These are phyloP conservation scores for Hyparrhenia diplandra DNA, from an alignment of 176 grass and related monocot species.

Conservation along the genomic window DNA sequence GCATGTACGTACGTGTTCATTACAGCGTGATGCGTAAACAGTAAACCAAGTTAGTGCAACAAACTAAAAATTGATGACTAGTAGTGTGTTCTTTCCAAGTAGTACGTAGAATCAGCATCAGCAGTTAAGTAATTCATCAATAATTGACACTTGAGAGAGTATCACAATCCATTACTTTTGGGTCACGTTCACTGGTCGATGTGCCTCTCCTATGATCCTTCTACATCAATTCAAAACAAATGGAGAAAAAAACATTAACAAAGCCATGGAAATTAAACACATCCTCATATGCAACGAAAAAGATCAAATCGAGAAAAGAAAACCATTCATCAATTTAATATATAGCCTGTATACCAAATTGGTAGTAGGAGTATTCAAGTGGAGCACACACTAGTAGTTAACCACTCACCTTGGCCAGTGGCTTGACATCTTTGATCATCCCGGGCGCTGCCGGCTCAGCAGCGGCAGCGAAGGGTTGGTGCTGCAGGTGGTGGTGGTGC, in stretches of 20 bases:
- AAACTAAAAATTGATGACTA: not conserved
- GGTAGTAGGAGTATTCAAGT: no score
- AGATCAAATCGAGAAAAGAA: not conserved
- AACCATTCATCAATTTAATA: no score
- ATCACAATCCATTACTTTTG: conserved; percentile 59
- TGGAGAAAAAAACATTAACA: no score
- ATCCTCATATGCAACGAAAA: not conserved
- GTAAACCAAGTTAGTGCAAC: not conserved
- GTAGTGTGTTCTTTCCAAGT: not conserved
- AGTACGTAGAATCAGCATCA: not conserved
- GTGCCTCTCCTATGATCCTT: conserved; percentile 72
- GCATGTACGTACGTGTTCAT: conserved; percentile 15
- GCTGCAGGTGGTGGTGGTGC: conserved; percentile 46
- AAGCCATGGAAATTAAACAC: not conserved
- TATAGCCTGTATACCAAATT: no score
- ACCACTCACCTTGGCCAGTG: conserved; percentile 55
- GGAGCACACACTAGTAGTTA: not conserved
- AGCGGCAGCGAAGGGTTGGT: conserved; percentile 45
- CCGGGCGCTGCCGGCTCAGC: conserved; percentile 30
- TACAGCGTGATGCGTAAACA: not conserved
- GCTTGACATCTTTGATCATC: conserved; percentile 60
- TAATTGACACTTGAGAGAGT: not conserved
- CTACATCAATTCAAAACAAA: conserved; percentile 23
- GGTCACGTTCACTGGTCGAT: conserved; percentile 61
- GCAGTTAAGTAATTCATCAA: not conserved